phyloP scores from a whole-genome alignment of 2,329 filamentous ascomycete species.

The Pseudopithomyces maydicus region DNA sequence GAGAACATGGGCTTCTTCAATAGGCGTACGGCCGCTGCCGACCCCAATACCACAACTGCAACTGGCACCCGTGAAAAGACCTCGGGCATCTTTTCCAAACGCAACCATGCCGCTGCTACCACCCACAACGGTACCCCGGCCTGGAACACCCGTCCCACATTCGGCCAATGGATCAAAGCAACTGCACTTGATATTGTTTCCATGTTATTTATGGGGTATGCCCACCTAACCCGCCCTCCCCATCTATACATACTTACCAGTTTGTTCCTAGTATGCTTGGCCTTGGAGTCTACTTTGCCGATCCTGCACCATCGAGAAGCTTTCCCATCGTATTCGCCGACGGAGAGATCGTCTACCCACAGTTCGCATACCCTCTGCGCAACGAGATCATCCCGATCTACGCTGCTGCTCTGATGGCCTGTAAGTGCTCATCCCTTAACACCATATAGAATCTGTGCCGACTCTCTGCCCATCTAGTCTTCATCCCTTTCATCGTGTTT shows the following conservation, averaged over 20 bases:
- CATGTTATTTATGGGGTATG: conserved; percentile 65
- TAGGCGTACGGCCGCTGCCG: conserved; percentile 37
- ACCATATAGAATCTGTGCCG: too few species aligned
- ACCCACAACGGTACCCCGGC: conserved; percentile 20
- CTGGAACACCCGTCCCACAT: conserved; percentile 55
- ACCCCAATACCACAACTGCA: conserved; percentile 42
- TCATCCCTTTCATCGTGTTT: conserved; percentile 70
- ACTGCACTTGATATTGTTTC: conserved; percentile 71
- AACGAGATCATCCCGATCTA: conserved; percentile 75
- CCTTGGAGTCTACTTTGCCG: conserved; percentile 69
- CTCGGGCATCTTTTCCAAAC: conserved; percentile 30
- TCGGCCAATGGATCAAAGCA: conserved; percentile 72
- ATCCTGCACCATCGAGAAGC: conserved; percentile 69
- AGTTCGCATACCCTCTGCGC: conserved; percentile 73
- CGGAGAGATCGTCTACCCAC: conserved; percentile 69
- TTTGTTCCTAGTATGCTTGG: conserved; percentile 42
- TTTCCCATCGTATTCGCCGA: conserved; percentile 70
- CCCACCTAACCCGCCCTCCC: too few species aligned
- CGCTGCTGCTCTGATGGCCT: conserved; percentile 69
- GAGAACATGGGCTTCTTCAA: conserved; percentile 47
- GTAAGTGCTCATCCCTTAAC: too few species aligned
- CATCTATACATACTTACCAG: too few species aligned
- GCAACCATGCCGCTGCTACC: conserved; percentile 17
- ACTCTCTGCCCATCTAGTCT: conserved; percentile 22
- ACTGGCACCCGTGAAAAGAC: conserved; percentile 39